Evolutionary conservation across 1,139 yeast species (phyloP).

Genomic region (Lodderomyces parapsilosis): DNA sequence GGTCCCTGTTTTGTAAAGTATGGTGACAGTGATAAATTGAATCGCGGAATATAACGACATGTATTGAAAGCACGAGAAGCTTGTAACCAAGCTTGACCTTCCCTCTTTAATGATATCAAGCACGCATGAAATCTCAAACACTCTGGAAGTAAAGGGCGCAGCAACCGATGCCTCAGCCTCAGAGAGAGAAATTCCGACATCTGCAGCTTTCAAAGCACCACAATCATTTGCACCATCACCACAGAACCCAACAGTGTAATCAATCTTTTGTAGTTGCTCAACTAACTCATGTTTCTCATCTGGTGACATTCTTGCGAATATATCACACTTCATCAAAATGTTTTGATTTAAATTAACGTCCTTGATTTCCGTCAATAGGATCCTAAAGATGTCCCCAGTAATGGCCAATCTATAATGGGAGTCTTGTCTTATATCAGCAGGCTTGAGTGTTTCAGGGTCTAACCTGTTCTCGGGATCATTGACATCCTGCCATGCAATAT

Average conservation of each 20-base stretch:
- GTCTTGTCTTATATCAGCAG: constrained; percentile 31
- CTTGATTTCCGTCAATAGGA: constrained; percentile 57
- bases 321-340: constrained; percentile 68
- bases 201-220: constrained; percentile 97
- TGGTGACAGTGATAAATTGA: constrained; percentile 84
- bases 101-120: constrained; percentile 91
- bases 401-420: constrained; percentile 69
- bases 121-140: constrained; percentile 90
- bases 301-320: constrained; percentile 97
- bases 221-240: constrained; percentile 99
- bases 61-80: constrained; percentile 95
- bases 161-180: constrained; percentile 99
- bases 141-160: constrained; percentile 92
- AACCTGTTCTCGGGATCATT: constrained; percentile 51
- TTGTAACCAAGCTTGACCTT: constrained; percentile 88
- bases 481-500: constrained; percentile 63
- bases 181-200: constrained; percentile 90
- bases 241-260: constrained; percentile 93
- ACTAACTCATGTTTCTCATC: constrained; percentile 97
- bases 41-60: constrained; percentile 97
- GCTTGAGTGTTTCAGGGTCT: constrained; percentile 63
- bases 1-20: constrained; percentile 83
- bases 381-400: constrained; percentile 89
- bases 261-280: constrained; percentile 76
- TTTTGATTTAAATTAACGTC: constrained; percentile 46